phyloP scores from a whole-genome alignment of 805 yeast genomes.

The Zygosaccharomyces kombuchaensis region DNA sequence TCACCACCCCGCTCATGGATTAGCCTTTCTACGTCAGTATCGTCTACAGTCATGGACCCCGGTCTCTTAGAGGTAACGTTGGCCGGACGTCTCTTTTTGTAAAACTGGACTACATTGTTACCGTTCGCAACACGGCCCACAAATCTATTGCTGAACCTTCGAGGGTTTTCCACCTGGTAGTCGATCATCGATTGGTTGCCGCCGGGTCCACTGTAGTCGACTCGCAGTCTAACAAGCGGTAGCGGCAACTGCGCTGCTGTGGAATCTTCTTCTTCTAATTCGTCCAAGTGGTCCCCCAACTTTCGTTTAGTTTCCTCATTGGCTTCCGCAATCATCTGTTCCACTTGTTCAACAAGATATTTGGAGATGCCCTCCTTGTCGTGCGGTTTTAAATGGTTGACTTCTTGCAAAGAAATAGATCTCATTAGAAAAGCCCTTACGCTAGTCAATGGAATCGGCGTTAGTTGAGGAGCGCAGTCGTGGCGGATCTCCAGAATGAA shows the following conservation, averaged over 20 bases:
- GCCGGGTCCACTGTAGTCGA: constrained; percentile 69
- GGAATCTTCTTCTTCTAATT: constrained; percentile 18
- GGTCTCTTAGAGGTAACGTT: constrained; percentile 14
- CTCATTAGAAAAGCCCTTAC: constrained; percentile 80
- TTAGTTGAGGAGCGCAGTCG: constrained; percentile 54
- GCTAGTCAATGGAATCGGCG: constrained; percentile 41
- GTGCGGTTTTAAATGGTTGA: constrained; percentile 55
- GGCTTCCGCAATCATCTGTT: constrained; percentile 60
- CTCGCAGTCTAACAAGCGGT: constrained; percentile 77
- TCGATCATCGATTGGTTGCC: constrained; percentile 39
- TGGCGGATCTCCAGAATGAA: constrained; percentile 63
- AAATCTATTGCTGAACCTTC: constrained; percentile 84
- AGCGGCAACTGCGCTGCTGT: constrained; percentile 48
- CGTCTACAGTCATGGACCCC: constrained; percentile 12
- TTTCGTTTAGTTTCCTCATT: constrained; percentile 42
- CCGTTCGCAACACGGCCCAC: constrained; percentile 88
- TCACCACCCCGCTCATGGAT: constrained; percentile 35
- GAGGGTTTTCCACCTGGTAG: constrained; percentile 85
- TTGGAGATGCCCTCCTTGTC: constrained; percentile 56
- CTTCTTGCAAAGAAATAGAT: constrained; percentile 51
- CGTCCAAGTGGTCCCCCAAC: constrained; percentile 23
- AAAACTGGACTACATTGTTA: constrained; percentile 76
- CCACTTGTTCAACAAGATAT: constrained; percentile 61
- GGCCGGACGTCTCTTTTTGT: constrained; percentile 42
- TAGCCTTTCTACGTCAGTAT: constrained; percentile 16